Percentiles rank a stretch among this genome's conserved stretches.
phyloP scores from a whole-genome alignment of 2,329 filamentous ascomycete species.

The Metarhizium sp. region DNA sequence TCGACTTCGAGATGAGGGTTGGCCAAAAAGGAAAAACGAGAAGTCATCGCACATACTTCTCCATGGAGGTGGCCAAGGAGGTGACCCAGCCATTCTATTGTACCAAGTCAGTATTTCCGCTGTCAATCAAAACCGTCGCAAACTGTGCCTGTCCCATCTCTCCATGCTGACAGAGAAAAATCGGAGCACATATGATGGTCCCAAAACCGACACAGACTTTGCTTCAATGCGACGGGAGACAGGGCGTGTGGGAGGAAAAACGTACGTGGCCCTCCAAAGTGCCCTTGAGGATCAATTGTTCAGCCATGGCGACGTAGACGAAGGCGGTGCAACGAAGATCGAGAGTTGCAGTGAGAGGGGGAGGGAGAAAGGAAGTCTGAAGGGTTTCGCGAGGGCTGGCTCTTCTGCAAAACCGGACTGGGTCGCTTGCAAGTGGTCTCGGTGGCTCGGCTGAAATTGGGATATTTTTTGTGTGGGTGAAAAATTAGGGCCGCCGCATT shows the following conservation, averaged over 20 bases:
- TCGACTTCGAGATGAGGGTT: slow-evolving; percentile 1
- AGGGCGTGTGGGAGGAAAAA: slow-evolving; percentile 19
- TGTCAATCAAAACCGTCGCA: background rate
- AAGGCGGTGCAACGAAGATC: slow-evolving; percentile 27
- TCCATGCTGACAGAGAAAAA: background rate
- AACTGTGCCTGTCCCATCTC: background rate
- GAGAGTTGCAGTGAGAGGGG: slow-evolving; percentile 22
- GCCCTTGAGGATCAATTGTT: slow-evolving; percentile 92
- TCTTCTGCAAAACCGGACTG: slow-evolving; percentile 16
- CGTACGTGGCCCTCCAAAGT: slow-evolving; percentile 93
- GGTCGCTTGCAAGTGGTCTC: slow-evolving; percentile 8
- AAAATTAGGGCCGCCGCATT: slow-evolving; percentile 35
- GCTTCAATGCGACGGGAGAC: background rate
- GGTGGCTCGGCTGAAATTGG: slow-evolving; percentile 24
- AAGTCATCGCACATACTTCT: slow-evolving; percentile 62
- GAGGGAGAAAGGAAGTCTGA: slow-evolving; percentile 22
- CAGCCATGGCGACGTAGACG: slow-evolving; percentile 59
- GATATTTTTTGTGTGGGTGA: slow-evolving; percentile 42
- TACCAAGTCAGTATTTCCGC: slow-evolving; percentile 15
- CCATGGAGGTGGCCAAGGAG: slow-evolving; percentile 93
- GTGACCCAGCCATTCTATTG: slow-evolving; percentile 91
- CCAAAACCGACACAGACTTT: background rate
- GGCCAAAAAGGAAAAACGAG: background rate
- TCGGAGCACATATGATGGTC: background rate
- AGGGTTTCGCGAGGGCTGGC: slow-evolving; percentile 16